A percentile compares a stretch with the other conserved stretches of the same genome.
Conservation (phyloP, 1,284 basidiomycete genomes). For the Pseudozyma pruni region DNA sequence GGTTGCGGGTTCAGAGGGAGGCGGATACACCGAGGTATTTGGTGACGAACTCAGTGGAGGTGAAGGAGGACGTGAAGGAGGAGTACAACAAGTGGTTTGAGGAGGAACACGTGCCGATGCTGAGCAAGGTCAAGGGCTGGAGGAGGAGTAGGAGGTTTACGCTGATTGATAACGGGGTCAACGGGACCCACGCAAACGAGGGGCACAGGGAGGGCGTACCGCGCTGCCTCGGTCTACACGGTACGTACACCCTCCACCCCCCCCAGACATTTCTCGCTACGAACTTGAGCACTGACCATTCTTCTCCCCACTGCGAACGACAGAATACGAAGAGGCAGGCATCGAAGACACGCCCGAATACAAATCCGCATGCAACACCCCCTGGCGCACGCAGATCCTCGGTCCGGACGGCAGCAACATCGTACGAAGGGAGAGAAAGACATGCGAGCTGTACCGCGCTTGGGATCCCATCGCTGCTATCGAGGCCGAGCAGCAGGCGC, state of each 20-base stretch:
- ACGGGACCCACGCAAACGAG: slow-evolving; percentile 19
- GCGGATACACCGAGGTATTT: slow-evolving; percentile 22
- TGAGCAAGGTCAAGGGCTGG: slow-evolving; percentile 57
- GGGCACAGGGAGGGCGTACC: slow-evolving; percentile 28
- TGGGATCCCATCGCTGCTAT: slow-evolving; percentile 53
- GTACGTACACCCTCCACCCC: slow-evolving; percentile 17
- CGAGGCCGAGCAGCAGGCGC: not conserved
- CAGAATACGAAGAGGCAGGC: slow-evolving; percentile 29
- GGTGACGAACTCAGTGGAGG: slow-evolving; percentile 47
- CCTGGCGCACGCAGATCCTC: slow-evolving; percentile 41
- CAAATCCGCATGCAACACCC: slow-evolving; percentile 33
- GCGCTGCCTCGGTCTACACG: slow-evolving; percentile 44
- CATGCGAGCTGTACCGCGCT: slow-evolving; percentile 49
- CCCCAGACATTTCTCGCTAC: not conserved
- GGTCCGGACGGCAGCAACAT: slow-evolving; percentile 20
- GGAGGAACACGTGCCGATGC: slow-evolving; percentile 43
- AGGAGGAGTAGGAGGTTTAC: slow-evolving; percentile 51
- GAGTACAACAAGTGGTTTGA: slow-evolving; percentile 58
- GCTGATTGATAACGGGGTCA: slow-evolving; percentile 52
- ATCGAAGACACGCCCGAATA: slow-evolving; percentile 36
- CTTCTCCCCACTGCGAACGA: not conserved
- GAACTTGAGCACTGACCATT: not conserved
- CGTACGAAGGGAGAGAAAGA: slow-evolving; percentile 46
- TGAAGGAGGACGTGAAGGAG: slow-evolving; percentile 11
- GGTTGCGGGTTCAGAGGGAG: slow-evolving; percentile 16